Evolutionary conservation across 106 monocot species (phyloP), one percentile per base, ranked within the genome.

Genomic region (Vanilla planifolia): DNA sequence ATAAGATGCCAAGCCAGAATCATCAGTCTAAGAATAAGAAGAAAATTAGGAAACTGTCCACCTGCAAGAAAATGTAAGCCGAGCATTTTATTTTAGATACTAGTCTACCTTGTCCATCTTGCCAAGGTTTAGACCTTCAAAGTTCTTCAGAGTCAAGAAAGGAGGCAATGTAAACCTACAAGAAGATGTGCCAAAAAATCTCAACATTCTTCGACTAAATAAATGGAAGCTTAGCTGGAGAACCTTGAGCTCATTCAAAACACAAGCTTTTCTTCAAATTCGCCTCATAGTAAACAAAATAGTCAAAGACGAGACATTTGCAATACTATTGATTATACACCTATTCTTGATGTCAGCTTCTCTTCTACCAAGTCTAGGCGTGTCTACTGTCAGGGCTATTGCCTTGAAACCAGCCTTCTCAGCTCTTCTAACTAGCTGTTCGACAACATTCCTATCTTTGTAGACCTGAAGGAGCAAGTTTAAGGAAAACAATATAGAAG

Each of bases 291-390:
- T n/a, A n/a, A n/a, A n/a, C n/a, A n/a, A n/a, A n/a, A n/a, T n/a
- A n/a, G n/a, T n/a, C n/a, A n/a, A n/a, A 4, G 24, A 40, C 10
- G 13, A 40, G 6, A 13, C 13, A 40, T 13, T 40, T 40, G 1
- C 39, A 40, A 40, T 40, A 40, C 4, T 45, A n/a, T 45, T 22
- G 22, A 59, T 30, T n/a, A 0, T 0, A 48, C 25, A 77, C 82
- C 77, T 70, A 44, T 82, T 82, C 48, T 82, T 82, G 33, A 82
- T 78, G 22, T 82, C 82, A 29, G 77, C 73, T 78, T 82, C 82
- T 30, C 82, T 82, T 2, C 77, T 73, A 2, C 82, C 82, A 70
- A 82, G 73, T 62, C 69, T 69, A 7, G 82, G 82, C 35, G 82
- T 77, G 55, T 82, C 82, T 10, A 77, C 82, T 11, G 82, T 82